Evolutionary conservation across 352 stramenopile genomes (phyloP), one percentile per base, ranked within the genome.

Genomic region (Globisporangium spinosum): DNA sequence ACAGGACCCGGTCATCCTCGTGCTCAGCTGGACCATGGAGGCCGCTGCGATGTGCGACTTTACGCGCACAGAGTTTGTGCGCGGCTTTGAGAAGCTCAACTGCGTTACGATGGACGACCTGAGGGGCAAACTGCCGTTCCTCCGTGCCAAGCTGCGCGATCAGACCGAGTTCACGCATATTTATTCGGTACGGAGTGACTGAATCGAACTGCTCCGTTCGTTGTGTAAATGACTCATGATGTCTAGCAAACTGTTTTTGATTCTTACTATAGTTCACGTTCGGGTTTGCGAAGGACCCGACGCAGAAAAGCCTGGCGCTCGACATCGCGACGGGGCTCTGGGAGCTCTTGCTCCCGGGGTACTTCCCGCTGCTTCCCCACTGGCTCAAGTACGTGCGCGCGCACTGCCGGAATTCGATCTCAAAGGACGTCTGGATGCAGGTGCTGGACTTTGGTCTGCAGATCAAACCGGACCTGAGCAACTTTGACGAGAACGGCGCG

Each of bases 401-500:
- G 10, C 70, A 94, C 67, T 88, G 78, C 29, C 80, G 81, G 17
- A 93, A 90, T 70, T 89, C 89, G 25, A 83, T 96, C 45, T 92
- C 88, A 3, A 93, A 89, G 56, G 88, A 96, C 64, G 58, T 94
- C 66, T 96, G 88, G 88, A 87, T 93, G 58, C 88, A 96, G 59
- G 79, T 91, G 58, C 73, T 96, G 58, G 83, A 96, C 58, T 96
- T 96, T 77, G 83, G 82, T 35, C 59, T 77, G 22, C 86, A 94
- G 60, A 88, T 96, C 47, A 74, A 80, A 25, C 54, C 72, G 5
- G 80, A 93, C 54, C 55, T 96, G 70, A 89, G 78, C 77, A 93
- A 94, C 69, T 96, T 90, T 74, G 86, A 96, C 69, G 86, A 93
- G 61, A 96, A 96, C 51, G 85, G 84, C 64, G 88, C 88, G 15